These are phyloP conservation scores for Cystobasidium sp. DNA, from an alignment of 1,284 basidiomycete species.

Conservation along the genomic window DNA sequence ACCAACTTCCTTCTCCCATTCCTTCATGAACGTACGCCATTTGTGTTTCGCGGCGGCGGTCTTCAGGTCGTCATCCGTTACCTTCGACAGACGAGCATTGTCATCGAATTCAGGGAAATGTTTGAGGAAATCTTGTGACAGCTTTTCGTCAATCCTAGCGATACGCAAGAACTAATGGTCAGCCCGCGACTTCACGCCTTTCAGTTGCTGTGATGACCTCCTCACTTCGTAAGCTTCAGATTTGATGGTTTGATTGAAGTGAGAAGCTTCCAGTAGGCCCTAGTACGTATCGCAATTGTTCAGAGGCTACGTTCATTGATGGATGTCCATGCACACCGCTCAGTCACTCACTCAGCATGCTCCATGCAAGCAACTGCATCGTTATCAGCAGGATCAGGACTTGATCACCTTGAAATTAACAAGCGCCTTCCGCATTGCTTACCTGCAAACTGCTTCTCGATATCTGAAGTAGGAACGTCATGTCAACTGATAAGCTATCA, in stretches of 20 bases:
- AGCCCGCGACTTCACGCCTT: background rate
- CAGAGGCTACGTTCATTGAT: background rate
- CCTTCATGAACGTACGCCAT: constrained; percentile 88
- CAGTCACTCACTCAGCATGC: constrained; percentile 33
- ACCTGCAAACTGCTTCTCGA: constrained; percentile 44
- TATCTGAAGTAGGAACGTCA: constrained; percentile 22
- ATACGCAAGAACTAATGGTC: too few relatives aligned
- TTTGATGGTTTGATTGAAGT: constrained; percentile 21
- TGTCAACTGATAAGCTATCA: background rate
- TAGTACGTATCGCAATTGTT: background rate
- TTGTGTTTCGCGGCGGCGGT: constrained; percentile 82
- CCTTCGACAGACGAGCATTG: constrained; percentile 68
- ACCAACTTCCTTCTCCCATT: constrained; percentile 65
- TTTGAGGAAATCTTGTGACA: constrained; percentile 75
- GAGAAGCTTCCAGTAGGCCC: constrained; percentile 43
- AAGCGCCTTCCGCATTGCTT: background rate
- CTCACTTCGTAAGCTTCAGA: constrained; percentile 39
- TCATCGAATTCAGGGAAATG: constrained; percentile 83
- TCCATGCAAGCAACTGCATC: constrained; percentile 41
- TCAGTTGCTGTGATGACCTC: background rate
- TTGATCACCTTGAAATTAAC: background rate
- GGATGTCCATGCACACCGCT: background rate
- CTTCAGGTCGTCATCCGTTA: constrained; percentile 97
- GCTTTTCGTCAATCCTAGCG: constrained; percentile 83
- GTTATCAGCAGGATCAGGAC: constrained; percentile 4